These are phyloP conservation scores for Thecaphora thlaspeos DNA, from an alignment of 1,284 basidiomycete species.

Conservation along the genomic window DNA sequence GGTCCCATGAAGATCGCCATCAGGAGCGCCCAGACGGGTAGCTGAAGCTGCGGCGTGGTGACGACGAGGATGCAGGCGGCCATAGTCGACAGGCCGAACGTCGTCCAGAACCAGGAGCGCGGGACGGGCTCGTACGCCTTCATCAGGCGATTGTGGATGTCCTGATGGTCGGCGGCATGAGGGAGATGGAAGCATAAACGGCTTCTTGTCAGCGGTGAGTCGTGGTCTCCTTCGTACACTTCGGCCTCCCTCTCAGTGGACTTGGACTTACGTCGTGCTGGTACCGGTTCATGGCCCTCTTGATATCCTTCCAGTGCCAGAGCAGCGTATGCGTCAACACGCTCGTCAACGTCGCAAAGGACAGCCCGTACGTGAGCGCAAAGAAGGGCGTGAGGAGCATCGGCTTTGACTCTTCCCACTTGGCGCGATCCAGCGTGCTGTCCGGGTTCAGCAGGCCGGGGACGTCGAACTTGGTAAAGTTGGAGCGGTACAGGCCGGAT, in stretches of 20 bases:
- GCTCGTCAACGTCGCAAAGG: conserved; percentile 61
- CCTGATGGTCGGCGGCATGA: conserved; percentile 30
- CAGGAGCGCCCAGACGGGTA: conserved; percentile 61
- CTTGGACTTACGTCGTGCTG: conserved; percentile 37
- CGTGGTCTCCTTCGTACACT: too few relatives aligned
- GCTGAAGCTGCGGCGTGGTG: conserved; percentile 60
- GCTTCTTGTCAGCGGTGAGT: too few relatives aligned
- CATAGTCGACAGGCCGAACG: conserved; percentile 45
- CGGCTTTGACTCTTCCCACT: conserved; percentile 58
- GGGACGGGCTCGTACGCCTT: conserved; percentile 52
- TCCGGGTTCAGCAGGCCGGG: conserved; percentile 42
- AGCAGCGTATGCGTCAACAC: conserved; percentile 62
- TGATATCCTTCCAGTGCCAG: conserved; percentile 62
- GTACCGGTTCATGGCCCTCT: conserved; percentile 58
- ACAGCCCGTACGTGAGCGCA: conserved; percentile 59
- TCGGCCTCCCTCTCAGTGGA: too few relatives aligned
- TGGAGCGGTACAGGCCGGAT: conserved; percentile 58
- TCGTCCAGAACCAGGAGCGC: conserved; percentile 51
- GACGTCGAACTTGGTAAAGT: conserved; percentile 43
- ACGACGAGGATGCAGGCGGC: conserved; percentile 60
- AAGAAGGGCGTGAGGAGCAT: conserved; percentile 62
- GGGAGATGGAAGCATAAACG: too few relatives aligned
- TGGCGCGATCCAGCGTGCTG: conserved; percentile 60
- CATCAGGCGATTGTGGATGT: conserved; percentile 57
- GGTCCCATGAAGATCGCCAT: conserved; percentile 60